Base-by-base conservation (phyloP, 768 basidiomycete genomes). In the Artomyces pyxidatus region DNA sequence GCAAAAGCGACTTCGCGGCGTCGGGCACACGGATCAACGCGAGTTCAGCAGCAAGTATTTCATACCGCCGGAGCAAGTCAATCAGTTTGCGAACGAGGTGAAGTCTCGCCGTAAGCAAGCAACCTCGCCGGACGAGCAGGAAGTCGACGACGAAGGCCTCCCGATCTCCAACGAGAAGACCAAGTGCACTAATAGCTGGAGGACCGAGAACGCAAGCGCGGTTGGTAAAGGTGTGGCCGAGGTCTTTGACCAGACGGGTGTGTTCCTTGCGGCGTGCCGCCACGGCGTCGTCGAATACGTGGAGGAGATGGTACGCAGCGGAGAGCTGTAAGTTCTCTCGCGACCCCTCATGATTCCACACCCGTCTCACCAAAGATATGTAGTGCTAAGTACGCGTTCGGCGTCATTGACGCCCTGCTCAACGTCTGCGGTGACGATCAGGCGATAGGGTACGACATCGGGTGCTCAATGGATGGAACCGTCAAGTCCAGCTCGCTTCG, bases 371-470 rank as follows among this genome's bases (percentile, higher is more conserved):
- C 39, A 26, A 6, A 9, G 11, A 14, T 38, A 10, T 1, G 4
- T 23, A 37, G 37, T 14, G 46, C 46, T 8, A 47, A 47, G 30
- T 39, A 47, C 17, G 29, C 37, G 12, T 26, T 47, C 6, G 46
- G 37, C 4, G 19, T 27, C 25, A n/a, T 38, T 3, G 16, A 26
- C 26, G 10, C 17, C 5, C 22, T 38, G 6, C 35, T 47, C 11
- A 23, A 47, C 6, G 37, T 25, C 3, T 32, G n/a, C n/a, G 46
- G 37, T 5, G 25, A 37, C 9, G 37, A 47, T 9, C 35, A 38
- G 11, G 46, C 29, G 8, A 2, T 47, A 11, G 46, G 35, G 10
- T 47, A 38, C 35, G 46, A 47, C 46, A 47, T 47, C 37, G 28
- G 28, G 37, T 47, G 46, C 26, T 28, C 28, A 0, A 21, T 47